Conservation (phyloP, 495 filamentous ascomycete genomes). For the Entonaema liquescens region DNA sequence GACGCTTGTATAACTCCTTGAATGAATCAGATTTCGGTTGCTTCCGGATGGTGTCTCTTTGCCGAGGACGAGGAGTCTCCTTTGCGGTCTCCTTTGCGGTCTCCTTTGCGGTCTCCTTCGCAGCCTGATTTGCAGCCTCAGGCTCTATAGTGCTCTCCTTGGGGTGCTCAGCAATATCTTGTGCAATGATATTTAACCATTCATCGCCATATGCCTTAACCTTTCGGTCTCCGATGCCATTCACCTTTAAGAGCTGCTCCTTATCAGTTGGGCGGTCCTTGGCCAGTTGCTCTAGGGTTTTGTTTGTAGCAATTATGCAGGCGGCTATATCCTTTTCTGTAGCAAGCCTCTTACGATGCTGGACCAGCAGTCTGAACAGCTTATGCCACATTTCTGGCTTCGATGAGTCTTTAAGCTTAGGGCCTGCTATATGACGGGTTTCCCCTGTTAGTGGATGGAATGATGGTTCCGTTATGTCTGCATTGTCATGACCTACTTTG, state of each 20-base stretch:
- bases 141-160: neutral
- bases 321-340: neutral
- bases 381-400: neutral
- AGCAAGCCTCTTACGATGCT: neutral
- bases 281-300: neutral
- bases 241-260: neutral
- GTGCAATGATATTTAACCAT: conserved; percentile 10
- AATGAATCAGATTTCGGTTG: neutral
- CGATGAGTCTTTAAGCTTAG: neutral
- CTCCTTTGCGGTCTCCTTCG: too few relatives aligned
- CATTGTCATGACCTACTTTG: neutral
- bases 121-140: neutral
- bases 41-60: neutral
- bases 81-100: too few relatives aligned
- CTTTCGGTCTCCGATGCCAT: neutral
- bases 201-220: conserved; percentile 13
- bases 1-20: conserved; percentile 8
- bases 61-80: too few relatives aligned
- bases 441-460: neutral
- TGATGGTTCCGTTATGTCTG: neutral
- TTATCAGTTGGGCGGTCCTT: conserved; percentile 5
- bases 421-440: neutral
- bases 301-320: neutral
- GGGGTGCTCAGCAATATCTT: neutral
- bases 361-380: neutral